Percentiles rank a stretch among this genome's conserved stretches.
phyloP scores from a whole-genome alignment of 1,139 yeast species.

The Dujonia santamariae region DNA sequence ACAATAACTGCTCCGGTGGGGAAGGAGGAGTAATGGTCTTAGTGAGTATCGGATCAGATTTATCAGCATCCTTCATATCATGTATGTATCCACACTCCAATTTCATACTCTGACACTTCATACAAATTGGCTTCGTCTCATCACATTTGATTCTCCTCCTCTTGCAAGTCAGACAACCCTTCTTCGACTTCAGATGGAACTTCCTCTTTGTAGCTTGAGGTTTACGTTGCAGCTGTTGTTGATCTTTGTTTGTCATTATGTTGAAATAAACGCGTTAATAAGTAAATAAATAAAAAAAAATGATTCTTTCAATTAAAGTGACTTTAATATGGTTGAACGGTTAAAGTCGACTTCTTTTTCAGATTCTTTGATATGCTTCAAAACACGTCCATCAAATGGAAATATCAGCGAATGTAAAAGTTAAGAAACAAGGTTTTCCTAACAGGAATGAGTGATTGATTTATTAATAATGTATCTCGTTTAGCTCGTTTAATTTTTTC shows the following conservation, averaged over 20 bases:
- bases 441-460: too few species aligned
- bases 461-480: too few species aligned
- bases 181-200: constrained; percentile 81
- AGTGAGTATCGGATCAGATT: not conserved
- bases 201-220: constrained; percentile 44
- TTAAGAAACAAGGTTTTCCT: too few species aligned
- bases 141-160: constrained; percentile 89
- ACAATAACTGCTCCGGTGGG: constrained; percentile 3
- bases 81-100: constrained; percentile 63
- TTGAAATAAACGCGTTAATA: not conserved
- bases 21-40: constrained; percentile 4
- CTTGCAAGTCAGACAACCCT: constrained; percentile 89
- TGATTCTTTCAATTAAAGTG: too few species aligned
- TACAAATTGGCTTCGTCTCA: constrained; percentile 76
- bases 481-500: too few species aligned
- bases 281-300: too few species aligned
- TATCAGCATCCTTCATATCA: not conserved
- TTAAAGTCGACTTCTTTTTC: too few species aligned
- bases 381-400: too few species aligned
- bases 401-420: too few species aligned
- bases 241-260: constrained; percentile 1
- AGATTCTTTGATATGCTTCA: too few species aligned
- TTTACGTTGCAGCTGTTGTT: constrained; percentile 3
- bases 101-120: constrained; percentile 74
- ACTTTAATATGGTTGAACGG: too few species aligned